A percentile compares a stretch with the other conserved stretches of the same genome.
Conservation (phyloP, 2,329 filamentous ascomycete genomes). For the Niveomyces coronatus region DNA sequence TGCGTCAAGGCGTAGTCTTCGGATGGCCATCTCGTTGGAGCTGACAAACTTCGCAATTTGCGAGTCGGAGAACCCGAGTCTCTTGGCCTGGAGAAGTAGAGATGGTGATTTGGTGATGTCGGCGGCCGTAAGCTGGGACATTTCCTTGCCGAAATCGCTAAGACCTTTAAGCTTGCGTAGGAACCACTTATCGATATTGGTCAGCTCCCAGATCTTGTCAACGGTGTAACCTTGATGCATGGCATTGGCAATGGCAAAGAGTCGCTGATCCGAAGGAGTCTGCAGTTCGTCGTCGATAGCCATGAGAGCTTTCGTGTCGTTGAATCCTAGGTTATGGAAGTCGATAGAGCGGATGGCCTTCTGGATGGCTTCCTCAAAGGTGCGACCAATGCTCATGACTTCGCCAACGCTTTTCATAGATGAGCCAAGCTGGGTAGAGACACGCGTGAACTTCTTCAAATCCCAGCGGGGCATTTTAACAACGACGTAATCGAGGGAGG, state of each 20-base stretch:
- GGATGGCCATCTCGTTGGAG: conserved; percentile 86
- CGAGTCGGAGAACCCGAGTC: conserved; percentile 86
- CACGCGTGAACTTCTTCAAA: conserved; percentile 95
- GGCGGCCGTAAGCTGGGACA: conserved; percentile 55
- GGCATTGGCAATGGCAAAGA: conserved; percentile 95
- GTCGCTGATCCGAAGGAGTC: conserved; percentile 91
- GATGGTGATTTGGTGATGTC: conserved; percentile 54
- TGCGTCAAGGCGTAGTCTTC: conserved; percentile 72
- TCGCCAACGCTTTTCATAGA: conserved; percentile 99
- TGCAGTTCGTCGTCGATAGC: conserved; percentile 92
- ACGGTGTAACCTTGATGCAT: conserved; percentile 92
- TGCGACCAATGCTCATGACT: conserved; percentile 95
- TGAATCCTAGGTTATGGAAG: conserved; percentile 90
- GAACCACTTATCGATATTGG: conserved; percentile 99
- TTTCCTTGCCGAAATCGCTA: conserved; percentile 75
- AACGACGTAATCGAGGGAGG: conserved; percentile 93
- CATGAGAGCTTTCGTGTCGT: conserved; percentile 85
- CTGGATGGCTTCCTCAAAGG: conserved; percentile 96
- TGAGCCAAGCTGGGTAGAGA: conserved; percentile 89
- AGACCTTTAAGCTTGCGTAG: conserved; percentile 82
- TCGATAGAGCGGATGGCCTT: conserved; percentile 96
- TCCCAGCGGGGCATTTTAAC: conserved; percentile 99
- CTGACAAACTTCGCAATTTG: conserved; percentile 91
- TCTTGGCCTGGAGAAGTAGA: conserved; percentile 75
- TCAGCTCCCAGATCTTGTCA: conserved; percentile 96